Percentiles rank a stretch among this genome's conserved stretches.
These are phyloP conservation scores for Lipomyces spencermartinsiae DNA, from an alignment of 805 yeast species.

Conservation along the genomic window DNA sequence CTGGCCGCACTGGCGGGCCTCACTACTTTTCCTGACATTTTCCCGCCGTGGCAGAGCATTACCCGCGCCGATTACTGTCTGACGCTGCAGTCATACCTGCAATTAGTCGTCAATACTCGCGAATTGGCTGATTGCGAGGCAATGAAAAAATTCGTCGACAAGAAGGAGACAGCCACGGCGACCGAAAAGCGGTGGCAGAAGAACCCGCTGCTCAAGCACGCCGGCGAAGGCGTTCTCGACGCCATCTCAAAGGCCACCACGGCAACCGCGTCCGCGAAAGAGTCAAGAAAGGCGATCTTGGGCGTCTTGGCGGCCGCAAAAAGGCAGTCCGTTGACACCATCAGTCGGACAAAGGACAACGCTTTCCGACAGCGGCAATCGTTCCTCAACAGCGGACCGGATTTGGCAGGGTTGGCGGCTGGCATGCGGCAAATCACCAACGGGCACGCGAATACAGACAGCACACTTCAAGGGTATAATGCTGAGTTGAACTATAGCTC, in stretches of 20 bases:
- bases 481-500: conserved; percentile 27
- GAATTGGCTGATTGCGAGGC: conserved; percentile 40
- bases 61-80: conserved; percentile 35
- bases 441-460: not conserved
- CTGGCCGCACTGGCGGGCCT: conserved; percentile 39
- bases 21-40: conserved; percentile 36
- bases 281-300: conserved; percentile 33
- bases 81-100: conserved; percentile 35
- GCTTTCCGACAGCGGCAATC: conserved; percentile 18
- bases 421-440: conserved; percentile 29
- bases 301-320: conserved; percentile 35
- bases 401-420: conserved; percentile 29
- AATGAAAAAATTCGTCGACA: conserved; percentile 39
- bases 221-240: conserved; percentile 36
- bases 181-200: conserved; percentile 33
- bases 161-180: conserved; percentile 34
- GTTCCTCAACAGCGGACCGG: conserved; percentile 19
- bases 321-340: conserved; percentile 31
- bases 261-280: conserved; percentile 21
- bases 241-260: conserved; percentile 36
- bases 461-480: conserved; percentile 22
- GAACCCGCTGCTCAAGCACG: conserved; percentile 30
- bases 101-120: conserved; percentile 37
- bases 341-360: conserved; percentile 25
- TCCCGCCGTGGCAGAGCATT: conserved; percentile 35